Conservation (phyloP, 352 stramenopile genomes). For the Phytophthora palmivora region DNA sequence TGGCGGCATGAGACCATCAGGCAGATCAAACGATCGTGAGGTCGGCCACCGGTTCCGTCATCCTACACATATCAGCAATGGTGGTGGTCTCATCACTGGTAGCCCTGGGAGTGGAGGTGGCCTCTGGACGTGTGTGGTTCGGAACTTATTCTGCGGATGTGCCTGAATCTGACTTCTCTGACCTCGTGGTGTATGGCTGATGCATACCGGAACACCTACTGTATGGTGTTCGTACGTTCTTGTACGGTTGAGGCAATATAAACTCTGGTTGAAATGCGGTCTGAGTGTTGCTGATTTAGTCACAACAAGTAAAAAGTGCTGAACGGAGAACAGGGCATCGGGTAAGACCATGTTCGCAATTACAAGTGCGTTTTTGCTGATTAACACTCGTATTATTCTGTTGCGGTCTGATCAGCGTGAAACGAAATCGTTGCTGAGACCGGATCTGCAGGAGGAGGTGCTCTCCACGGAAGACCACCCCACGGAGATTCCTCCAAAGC, state of each 20-base stretch:
- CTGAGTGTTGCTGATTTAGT: neutral
- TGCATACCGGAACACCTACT: constrained; percentile 25
- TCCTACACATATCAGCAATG: constrained; percentile 31
- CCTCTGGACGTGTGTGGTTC: constrained; percentile 34
- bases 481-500: constrained; percentile 21
- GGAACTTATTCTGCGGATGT: constrained; percentile 39
- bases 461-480: constrained; percentile 31
- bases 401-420: constrained; percentile 3
- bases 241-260: constrained; percentile 24
- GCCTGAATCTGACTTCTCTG: constrained; percentile 14
- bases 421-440: neutral
- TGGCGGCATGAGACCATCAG: constrained; percentile 14
- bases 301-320: neutral
- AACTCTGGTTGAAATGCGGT: constrained; percentile 11
- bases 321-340: neutral
- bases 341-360: constrained; percentile 1
- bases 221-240: constrained; percentile 27
- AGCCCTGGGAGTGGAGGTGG: constrained; percentile 17
- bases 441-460: constrained; percentile 14
- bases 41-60: constrained; percentile 24
- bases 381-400: no score
- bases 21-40: constrained; percentile 23
- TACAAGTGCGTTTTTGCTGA: no score
- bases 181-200: constrained; percentile 8
- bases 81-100: constrained; percentile 8